Percentiles rank a stretch among this genome's conserved stretches.
phyloP scores from a whole-genome alignment of 192 early-diverging fungal genomes.

The Coemansia sp. region DNA sequence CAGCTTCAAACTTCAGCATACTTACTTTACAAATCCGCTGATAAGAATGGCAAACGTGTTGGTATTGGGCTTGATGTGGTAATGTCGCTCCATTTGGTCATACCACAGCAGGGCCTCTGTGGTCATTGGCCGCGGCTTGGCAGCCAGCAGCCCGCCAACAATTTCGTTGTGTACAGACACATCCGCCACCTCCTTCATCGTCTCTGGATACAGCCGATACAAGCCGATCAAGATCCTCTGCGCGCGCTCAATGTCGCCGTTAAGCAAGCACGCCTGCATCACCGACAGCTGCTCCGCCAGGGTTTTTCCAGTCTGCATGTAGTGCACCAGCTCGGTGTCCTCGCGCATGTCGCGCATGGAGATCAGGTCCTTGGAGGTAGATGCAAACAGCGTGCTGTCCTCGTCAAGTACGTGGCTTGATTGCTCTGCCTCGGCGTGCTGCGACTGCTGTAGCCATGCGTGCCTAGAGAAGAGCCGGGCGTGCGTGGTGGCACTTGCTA shows the following conservation, averaged over 20 bases:
- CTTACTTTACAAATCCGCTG: conserved; percentile 61
- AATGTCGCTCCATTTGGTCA: conserved; percentile 55
- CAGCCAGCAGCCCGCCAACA: conserved; percentile 66
- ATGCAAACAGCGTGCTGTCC: conserved; percentile 17
- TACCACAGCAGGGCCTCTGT: conserved; percentile 70
- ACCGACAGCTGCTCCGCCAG: conserved; percentile 72
- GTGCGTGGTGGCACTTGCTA: background rate
- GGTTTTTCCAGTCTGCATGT: conserved; percentile 39
- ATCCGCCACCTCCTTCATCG: conserved; percentile 68
- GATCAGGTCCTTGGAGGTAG: conserved; percentile 15
- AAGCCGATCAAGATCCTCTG: conserved; percentile 66
- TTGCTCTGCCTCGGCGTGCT: conserved; percentile 14
- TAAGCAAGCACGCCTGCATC: conserved; percentile 74
- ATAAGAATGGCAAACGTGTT: conserved; percentile 78
- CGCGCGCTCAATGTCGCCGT: conserved; percentile 71
- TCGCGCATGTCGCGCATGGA: conserved; percentile 13
- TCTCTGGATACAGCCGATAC: conserved; percentile 61
- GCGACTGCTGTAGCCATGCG: conserved; percentile 6
- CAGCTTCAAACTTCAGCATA: background rate
- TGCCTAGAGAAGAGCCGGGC: conserved; percentile 16
- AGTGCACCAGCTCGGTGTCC: conserved; percentile 22
- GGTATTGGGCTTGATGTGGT: conserved; percentile 59
- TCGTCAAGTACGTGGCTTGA: conserved; percentile 3
- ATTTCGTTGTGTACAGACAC: conserved; percentile 79
- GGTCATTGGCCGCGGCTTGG: conserved; percentile 51